phyloP scores from a whole-genome alignment of 2,329 filamentous ascomycete genomes.

The Davidsoniella australis region DNA sequence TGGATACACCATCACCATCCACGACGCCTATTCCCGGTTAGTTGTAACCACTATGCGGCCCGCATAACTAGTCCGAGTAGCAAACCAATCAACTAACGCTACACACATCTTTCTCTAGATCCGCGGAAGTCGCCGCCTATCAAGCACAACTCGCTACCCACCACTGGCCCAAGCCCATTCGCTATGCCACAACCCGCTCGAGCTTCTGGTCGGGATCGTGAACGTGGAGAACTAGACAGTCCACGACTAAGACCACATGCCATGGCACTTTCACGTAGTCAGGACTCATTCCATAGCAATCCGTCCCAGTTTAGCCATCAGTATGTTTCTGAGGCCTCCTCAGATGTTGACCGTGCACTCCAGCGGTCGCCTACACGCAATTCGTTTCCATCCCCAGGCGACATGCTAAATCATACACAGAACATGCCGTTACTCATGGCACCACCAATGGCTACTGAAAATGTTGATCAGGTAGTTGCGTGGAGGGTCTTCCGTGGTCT shows the following conservation, averaged over 20 bases:
- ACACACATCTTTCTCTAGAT: not conserved
- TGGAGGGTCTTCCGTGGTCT: not conserved
- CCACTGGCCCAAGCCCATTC: not conserved
- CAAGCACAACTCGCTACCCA: not conserved
- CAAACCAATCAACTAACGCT: not conserved
- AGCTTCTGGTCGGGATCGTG: not conserved
- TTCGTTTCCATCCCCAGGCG: too few relatives aligned
- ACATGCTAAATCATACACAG: constrained; percentile 6
- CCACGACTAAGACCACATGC: constrained; percentile 13
- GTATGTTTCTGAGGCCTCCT: too few relatives aligned
- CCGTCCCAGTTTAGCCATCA: too few relatives aligned
- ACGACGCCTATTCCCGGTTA: not conserved
- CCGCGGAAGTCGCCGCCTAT: not conserved
- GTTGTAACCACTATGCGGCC: constrained; percentile 14
- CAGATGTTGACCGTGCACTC: not conserved
- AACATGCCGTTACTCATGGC: constrained; percentile 11
- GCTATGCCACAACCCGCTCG: not conserved
- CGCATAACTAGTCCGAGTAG: not conserved
- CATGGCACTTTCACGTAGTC: not conserved
- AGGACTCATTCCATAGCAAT: not conserved
- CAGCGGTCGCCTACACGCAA: constrained; percentile 14
- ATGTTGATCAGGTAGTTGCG: not conserved
- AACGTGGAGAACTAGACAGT: constrained; percentile 18
- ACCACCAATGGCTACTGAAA: constrained; percentile 1
- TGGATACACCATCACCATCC: constrained; percentile 6